Percentiles rank a stretch among this genome's conserved stretches.
Evolutionary conservation across 257 asterid species (phyloP).

Genomic region (Cruciata laevipes): DNA sequence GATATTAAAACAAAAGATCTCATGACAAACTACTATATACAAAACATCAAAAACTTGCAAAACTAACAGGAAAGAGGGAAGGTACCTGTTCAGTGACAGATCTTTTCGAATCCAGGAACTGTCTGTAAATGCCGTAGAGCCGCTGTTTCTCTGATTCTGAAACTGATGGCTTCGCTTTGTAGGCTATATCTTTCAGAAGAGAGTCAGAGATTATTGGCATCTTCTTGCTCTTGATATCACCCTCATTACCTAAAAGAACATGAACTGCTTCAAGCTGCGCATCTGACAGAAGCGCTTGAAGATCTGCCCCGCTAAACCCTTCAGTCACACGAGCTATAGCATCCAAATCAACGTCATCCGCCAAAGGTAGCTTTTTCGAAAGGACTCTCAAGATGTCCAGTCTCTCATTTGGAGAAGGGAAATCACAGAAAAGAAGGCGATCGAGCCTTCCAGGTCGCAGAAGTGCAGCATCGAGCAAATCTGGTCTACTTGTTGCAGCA

Average conservation of each 20-base stretch:
- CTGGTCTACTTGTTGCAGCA: constrained; percentile 98
- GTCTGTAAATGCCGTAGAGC: constrained; percentile 65
- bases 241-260: constrained; percentile 43
- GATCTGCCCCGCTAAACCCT: constrained; percentile 98
- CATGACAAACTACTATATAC: background rate
- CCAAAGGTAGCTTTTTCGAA: constrained; percentile 81
- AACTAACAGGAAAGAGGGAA: constrained; percentile 5
- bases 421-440: constrained; percentile 90
- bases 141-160: constrained; percentile 74
- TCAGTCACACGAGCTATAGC: constrained; percentile 55
- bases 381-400: constrained; percentile 77
- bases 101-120: constrained; percentile 80
- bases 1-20: constrained; percentile 13
- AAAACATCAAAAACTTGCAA: background rate
- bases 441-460: constrained; percentile 94
- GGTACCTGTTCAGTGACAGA: constrained; percentile 64
- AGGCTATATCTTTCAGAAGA: constrained; percentile 57
- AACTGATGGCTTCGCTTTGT: constrained; percentile 78
- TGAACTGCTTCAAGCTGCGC: constrained; percentile 95
- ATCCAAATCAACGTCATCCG: constrained; percentile 61
- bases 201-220: constrained; percentile 57
- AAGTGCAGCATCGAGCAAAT: constrained; percentile 99
- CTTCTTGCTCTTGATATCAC: constrained; percentile 33
- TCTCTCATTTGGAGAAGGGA: constrained; percentile 75
- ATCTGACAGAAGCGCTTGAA: constrained; percentile 89